Evolutionary conservation across 2,329 filamentous ascomycete genomes (phyloP).

Genomic region (Botrytis hyacinthi): DNA sequence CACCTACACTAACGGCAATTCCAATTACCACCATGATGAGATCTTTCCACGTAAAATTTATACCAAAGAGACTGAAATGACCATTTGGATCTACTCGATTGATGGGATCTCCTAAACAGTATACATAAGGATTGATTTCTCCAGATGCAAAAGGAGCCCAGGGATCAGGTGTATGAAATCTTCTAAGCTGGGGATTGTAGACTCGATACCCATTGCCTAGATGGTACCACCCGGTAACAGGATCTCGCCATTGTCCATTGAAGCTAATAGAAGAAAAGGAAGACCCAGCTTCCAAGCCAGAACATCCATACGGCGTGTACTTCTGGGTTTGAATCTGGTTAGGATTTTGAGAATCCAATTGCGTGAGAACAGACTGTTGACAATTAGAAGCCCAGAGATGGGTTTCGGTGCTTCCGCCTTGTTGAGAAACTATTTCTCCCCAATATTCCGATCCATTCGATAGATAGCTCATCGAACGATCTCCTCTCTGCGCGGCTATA

Average conservation of each 20-base stretch:
- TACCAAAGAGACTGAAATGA: conserved; percentile 13
- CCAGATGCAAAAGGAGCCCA: conserved; percentile 15
- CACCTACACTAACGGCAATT: conserved; percentile 12
- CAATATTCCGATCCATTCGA: conserved; percentile 14
- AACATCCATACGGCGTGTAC: conserved; percentile 13
- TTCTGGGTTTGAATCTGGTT: conserved; percentile 3
- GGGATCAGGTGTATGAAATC: conserved; percentile 16
- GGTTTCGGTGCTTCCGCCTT: neutral
- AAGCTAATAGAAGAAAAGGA: conserved; percentile 4
- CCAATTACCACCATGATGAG: conserved; percentile 11
- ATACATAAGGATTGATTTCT: conserved; percentile 20
- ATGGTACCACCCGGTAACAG: conserved; percentile 18
- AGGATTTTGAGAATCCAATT: neutral
- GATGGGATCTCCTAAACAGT: conserved; percentile 17
- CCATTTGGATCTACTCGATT: conserved; percentile 14
- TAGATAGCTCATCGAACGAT: neutral
- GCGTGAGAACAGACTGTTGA: neutral
- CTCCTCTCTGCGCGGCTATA: conserved; percentile 7
- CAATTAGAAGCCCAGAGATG: conserved; percentile 11
- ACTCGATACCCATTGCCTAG: conserved; percentile 15
- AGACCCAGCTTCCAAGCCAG: neutral
- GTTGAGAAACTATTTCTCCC: neutral
- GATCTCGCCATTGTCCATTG: conserved; percentile 19
- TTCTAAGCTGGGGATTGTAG: conserved; percentile 5
- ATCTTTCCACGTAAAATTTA: conserved; percentile 6